Evolutionary conservation across 2,329 filamentous ascomycete genomes (phyloP), one percentile per base, ranked within the genome.

Genomic region (Colletotrichum sp.): DNA sequence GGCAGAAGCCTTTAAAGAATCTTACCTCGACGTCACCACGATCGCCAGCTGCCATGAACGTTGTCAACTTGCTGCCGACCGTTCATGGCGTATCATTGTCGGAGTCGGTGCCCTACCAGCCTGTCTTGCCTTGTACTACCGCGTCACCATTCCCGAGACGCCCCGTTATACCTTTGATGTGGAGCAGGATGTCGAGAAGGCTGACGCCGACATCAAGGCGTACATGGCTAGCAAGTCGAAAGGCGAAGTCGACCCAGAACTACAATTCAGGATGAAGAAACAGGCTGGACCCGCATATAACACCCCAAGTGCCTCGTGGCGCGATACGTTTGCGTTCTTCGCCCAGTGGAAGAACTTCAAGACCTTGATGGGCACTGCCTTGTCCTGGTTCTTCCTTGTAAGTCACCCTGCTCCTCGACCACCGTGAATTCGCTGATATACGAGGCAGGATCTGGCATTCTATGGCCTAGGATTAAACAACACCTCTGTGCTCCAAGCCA

Each of bases 151-250:
- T 74, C 95, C 95, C 10, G 95, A 97, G 85, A 96, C 95, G 5
- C 94, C 94, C 48, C 91, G 94, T 48, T 96, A 96, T 83, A 96
- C 94, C 2, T 95, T 96, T 79, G 95, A 97, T 82, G 91, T 97
- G 3, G 89, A 92, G 32, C 93, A 92, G 74, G 94, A 97, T 80
- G 88, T 95, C 34, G 90, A 94, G 83, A 94, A 95, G 85, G 95
- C 91, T 34, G 92, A 93, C 74, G 92, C 91, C 13, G 95, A 96
- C 79, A 92, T 94, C 79, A 91, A 92, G 79, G 89, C 89, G 9
- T 91, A 91, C 70, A 85, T 91, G 73, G 81, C 87, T 1, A 89
- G 88, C 81, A 85, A 86, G 77, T 83, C 86, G 1, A 86, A 87
- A 77, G 86, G 87, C n/a, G 83, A 86, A 2, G 85, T 89, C 22